Evolutionary conservation across 768 basidiomycete genomes (phyloP).

Genomic region (Calocybe gangraenosa): DNA sequence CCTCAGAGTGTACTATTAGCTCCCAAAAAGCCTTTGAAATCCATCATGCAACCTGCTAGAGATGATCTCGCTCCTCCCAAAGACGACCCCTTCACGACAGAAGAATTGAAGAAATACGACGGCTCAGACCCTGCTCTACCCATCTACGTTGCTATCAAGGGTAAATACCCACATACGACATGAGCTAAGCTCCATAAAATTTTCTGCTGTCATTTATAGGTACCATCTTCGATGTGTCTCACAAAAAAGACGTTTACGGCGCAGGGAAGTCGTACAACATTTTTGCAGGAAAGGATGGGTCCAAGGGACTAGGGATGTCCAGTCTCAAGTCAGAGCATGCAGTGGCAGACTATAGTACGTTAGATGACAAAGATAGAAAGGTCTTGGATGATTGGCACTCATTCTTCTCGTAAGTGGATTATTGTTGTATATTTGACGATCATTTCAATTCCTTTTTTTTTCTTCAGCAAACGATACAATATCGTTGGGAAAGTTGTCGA

Average conservation of each 20-base stretch:
- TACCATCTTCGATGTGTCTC: conserved; percentile 85
- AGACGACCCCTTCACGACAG: conserved; percentile 70
- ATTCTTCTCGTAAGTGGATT: conserved; percentile 76
- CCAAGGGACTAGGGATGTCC: conserved; percentile 84
- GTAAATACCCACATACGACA: conserved; percentile 27
- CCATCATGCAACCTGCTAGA: conserved; percentile 69
- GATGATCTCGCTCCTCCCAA: conserved; percentile 66
- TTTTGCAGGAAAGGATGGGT: conserved; percentile 94
- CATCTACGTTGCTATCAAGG: conserved; percentile 93
- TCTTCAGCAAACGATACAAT: conserved; percentile 76
- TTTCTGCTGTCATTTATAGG: conserved; percentile 37
- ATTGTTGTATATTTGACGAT: no score
- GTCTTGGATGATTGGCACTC: conserved; percentile 85
- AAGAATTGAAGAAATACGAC: conserved; percentile 65
- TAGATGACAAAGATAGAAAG: conserved; percentile 70
- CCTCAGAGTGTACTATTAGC: conserved; percentile 21
- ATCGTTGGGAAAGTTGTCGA: conserved; percentile 75
- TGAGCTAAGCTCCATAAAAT: no score
- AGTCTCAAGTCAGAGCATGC: conserved; percentile 86
- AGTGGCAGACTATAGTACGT: conserved; percentile 74
- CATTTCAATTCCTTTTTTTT: background rate
- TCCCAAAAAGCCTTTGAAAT: conserved; percentile 34
- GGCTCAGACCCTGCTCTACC: conserved; percentile 63
- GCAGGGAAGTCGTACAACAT: conserved; percentile 72
- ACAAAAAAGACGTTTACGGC: conserved; percentile 88